Percentiles rank a stretch among this genome's conserved stretches.
phyloP scores from a whole-genome alignment of 257 asterid genomes.

The Nicotiana undulata region DNA sequence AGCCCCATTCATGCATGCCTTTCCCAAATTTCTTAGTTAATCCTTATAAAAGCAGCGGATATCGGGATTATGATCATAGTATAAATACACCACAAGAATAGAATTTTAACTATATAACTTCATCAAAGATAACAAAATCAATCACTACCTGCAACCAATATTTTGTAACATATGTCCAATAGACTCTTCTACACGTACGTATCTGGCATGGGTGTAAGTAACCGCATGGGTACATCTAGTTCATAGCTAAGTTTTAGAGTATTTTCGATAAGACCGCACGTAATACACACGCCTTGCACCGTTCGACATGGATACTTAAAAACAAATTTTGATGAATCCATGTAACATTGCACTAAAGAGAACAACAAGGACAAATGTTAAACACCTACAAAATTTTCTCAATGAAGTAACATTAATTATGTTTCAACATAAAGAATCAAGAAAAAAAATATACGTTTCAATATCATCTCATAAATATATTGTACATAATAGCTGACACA shows the following conservation, averaged over 20 bases:
- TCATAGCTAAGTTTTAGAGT: not conserved
- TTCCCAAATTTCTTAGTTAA: slow-evolving; percentile 73
- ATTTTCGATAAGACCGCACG: not conserved
- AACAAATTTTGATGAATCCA: not conserved
- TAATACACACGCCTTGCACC: not conserved
- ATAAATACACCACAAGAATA: not conserved
- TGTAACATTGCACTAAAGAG: not conserved
- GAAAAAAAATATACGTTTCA: not conserved
- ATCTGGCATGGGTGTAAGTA: not conserved
- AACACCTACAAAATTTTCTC: not conserved
- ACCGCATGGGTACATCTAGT: not conserved
- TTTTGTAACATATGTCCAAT: not conserved
- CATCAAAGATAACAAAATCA: not conserved
- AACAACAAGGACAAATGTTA: not conserved
- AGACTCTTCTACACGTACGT: not conserved
- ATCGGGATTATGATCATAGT: slow-evolving; percentile 6
- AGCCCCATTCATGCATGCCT: slow-evolving; percentile 93
- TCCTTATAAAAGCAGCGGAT: slow-evolving; percentile 35
- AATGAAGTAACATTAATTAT: not conserved
- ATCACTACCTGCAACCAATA: not conserved
- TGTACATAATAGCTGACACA: not conserved
- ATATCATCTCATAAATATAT: not conserved
- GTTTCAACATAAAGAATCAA: not conserved
- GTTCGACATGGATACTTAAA: not conserved
- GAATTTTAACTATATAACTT: not conserved